Conservation (phyloP, 2,329 filamentous ascomycete species). For the Phaeosphaeriaceae sp. region DNA sequence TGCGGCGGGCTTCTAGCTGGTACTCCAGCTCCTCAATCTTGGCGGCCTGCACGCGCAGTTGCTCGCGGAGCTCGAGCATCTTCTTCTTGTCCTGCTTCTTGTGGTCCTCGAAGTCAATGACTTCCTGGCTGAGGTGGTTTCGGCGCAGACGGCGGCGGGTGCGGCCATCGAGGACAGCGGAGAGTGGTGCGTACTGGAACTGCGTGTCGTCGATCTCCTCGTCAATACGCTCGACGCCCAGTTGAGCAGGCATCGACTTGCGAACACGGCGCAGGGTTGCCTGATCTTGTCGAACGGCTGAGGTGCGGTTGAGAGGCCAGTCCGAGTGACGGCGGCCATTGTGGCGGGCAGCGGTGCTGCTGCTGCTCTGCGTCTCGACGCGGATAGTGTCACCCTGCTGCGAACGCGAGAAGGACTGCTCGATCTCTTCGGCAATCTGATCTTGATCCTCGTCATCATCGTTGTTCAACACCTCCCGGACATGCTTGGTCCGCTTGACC, state of each 20-base stretch:
- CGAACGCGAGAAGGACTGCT: slow-evolving; percentile 36
- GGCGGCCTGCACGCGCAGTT: slow-evolving; percentile 48
- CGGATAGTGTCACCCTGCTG: slow-evolving; percentile 26
- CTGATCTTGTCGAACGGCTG: slow-evolving; percentile 32
- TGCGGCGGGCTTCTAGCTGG: slow-evolving; percentile 43
- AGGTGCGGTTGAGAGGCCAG: slow-evolving; percentile 40
- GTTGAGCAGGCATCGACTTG: slow-evolving; percentile 46
- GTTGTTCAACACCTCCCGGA: slow-evolving; percentile 26
- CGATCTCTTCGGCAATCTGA: slow-evolving; percentile 43
- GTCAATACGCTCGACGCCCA: slow-evolving; percentile 33
- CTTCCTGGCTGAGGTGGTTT: slow-evolving; percentile 51
- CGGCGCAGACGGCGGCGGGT: slow-evolving; percentile 49
- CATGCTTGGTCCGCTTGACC: slow-evolving; percentile 44
- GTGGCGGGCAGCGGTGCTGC: slow-evolving; percentile 23
- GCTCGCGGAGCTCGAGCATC: slow-evolving; percentile 44
- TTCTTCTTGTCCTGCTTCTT: slow-evolving; percentile 47
- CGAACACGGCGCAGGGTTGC: slow-evolving; percentile 36
- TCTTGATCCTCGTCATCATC: slow-evolving; percentile 40
- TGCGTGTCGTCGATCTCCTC: slow-evolving; percentile 27
- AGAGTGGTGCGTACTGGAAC: slow-evolving; percentile 46
- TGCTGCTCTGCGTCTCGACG: slow-evolving; percentile 19
- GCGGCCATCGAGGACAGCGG: slow-evolving; percentile 40
- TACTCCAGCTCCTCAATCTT: slow-evolving; percentile 47
- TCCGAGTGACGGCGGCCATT: slow-evolving; percentile 44
- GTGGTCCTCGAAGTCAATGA: slow-evolving; percentile 48